These are phyloP conservation scores for Colletotrichum sublineola DNA, from an alignment of 2,329 filamentous ascomycete genomes.

Conservation along the genomic window DNA sequence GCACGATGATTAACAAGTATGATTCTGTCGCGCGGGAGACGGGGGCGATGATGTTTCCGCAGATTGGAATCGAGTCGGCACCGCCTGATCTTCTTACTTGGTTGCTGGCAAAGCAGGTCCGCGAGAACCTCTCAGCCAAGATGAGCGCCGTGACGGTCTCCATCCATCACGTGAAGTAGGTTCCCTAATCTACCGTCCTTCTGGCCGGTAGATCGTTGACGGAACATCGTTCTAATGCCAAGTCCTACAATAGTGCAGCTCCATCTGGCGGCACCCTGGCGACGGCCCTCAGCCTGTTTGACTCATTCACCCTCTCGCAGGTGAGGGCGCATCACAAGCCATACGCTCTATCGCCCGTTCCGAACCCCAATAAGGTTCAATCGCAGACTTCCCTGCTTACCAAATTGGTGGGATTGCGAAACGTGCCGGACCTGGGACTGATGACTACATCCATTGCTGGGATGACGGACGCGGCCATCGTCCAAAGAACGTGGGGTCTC, in stretches of 20 bases:
- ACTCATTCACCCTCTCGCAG: constrained; percentile 64
- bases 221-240: constrained; percentile 27
- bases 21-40: constrained; percentile 63
- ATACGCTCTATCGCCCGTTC: constrained; percentile 70
- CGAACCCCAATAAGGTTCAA: constrained; percentile 53
- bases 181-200: constrained; percentile 1
- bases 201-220: constrained; percentile 12
- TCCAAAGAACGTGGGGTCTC: constrained; percentile 75
- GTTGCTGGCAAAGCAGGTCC: constrained; percentile 64
- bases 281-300: constrained; percentile 73
- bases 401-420: constrained; percentile 63
- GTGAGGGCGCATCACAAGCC: constrained; percentile 61
- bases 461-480: constrained; percentile 65
- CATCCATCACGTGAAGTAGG: constrained; percentile 58
- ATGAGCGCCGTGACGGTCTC: constrained; percentile 68
- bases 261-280: constrained; percentile 77
- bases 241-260: constrained; percentile 52
- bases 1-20: constrained; percentile 72
- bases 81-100: constrained; percentile 72
- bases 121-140: constrained; percentile 61
- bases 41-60: constrained; percentile 72
- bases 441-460: constrained; percentile 66
- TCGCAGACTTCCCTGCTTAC: constrained; percentile 55
- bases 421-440: constrained; percentile 66
- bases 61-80: constrained; percentile 73